Base-by-base conservation (phyloP, 352 stramenopile genomes). In the Phytophthora multivora region DNA sequence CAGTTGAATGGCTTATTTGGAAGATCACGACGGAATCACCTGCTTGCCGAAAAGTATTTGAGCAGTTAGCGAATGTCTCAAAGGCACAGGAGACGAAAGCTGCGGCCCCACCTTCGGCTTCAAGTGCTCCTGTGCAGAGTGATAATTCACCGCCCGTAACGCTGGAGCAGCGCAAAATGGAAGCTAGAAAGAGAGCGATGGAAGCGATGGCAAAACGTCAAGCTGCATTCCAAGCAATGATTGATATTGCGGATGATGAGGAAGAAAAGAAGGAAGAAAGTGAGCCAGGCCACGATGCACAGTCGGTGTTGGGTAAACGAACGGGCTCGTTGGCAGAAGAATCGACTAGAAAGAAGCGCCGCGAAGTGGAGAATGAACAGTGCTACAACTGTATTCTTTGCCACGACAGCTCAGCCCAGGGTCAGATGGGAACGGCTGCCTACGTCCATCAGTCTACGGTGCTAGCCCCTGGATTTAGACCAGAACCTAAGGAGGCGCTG, bases 381-480 rank as follows among this genome's bases (percentile, higher is more conserved):
- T 71, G 66, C 30, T 79, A 76, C 69, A 91, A 89, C 55, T 96
- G 88, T 48, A 96, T 96, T 33, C 69, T 96, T 23, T 96, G 88
- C 40, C 88, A 96, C 59, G 88, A 96, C 48, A 88, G 66, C 13
- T 85, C 81, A n/a, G 77, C 59, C 21, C 81, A 89, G 54, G 78
- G 77, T n/a, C 84, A 95, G 53, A 93, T 96, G 84, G 86, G 88
- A 19, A 84, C 94, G 57, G 83, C 81, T 12, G 88, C 86, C 5
- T 92, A 94, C 46, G 83, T 95, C 9, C 88, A 96, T 52, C 88
- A 96, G 59, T 96, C 88, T 26, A 96, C 88, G 6, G 88, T 96
- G 11, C 58, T 96, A 28, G 85, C 84, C 9, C 78, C 77, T 23
- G 77, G 74, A 13, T 96, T 96, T 63, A 80, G 88, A 36, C 88